These are phyloP conservation scores for Saccharomyces eubayanus DNA, from an alignment of 805 yeast genomes.

Conservation along the genomic window DNA sequence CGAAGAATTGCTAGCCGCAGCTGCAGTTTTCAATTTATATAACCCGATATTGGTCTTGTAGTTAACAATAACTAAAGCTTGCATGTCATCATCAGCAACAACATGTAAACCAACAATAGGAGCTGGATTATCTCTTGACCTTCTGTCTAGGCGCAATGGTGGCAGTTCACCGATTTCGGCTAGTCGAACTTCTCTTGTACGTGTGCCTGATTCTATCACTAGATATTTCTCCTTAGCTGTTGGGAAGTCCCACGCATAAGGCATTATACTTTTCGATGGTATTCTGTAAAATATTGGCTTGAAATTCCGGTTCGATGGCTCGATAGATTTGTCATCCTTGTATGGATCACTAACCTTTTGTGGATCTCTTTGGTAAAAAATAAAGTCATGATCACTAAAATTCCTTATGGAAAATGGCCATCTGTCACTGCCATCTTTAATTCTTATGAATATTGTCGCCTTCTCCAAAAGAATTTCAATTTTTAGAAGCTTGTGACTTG, in stretches of 20 bases:
- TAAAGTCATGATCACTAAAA: constrained; percentile 79
- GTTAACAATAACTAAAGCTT: constrained; percentile 73
- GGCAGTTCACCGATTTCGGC: constrained; percentile 89
- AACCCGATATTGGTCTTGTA: constrained; percentile 72
- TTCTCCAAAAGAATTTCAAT: constrained; percentile 70
- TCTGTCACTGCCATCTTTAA: constrained; percentile 59
- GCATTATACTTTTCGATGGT: constrained; percentile 91
- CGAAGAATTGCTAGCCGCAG: constrained; percentile 25
- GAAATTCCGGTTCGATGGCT: constrained; percentile 45
- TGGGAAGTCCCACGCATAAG: constrained; percentile 96
- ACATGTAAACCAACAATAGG: constrained; percentile 79
- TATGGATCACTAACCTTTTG: constrained; percentile 28
- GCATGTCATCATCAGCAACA: constrained; percentile 93
- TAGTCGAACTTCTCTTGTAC: constrained; percentile 70
- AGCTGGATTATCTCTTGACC: constrained; percentile 31
- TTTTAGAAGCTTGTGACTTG: constrained; percentile 62
- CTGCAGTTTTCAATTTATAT: constrained; percentile 42
- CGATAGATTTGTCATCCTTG: constrained; percentile 48
- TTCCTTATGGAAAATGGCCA: constrained; percentile 95
- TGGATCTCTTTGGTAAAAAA: constrained; percentile 82
- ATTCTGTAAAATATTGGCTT: constrained; percentile 73
- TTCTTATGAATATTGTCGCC: constrained; percentile 70
- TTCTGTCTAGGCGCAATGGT: constrained; percentile 69
- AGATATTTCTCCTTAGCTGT: constrained; percentile 80
- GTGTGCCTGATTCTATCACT: constrained; percentile 59